Evolutionary conservation across 108 stramenopile species (phyloP).

Genomic region (Schizochytrium sp.): DNA sequence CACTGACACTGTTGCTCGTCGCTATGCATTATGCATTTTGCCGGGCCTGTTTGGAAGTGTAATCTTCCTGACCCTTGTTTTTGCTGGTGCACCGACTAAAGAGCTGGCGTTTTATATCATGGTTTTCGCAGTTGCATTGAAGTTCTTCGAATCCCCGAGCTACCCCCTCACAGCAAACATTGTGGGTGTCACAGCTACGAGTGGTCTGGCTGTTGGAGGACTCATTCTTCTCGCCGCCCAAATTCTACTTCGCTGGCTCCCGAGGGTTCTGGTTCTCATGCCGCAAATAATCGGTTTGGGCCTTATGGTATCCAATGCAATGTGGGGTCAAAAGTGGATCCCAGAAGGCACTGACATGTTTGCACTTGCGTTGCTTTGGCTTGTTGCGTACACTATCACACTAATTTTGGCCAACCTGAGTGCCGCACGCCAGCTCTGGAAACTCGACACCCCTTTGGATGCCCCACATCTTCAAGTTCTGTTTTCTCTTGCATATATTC

Average conservation of each 20-base stretch:
- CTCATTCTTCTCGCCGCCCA: no score
- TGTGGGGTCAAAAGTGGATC: not conserved
- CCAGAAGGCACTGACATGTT: not conserved
- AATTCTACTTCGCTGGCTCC: no score
- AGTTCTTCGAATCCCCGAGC: not conserved
- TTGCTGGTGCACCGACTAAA: not conserved
- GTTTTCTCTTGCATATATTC: conserved; percentile 3
- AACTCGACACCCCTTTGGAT: not conserved
- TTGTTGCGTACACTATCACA: not conserved
- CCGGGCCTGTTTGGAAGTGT: not conserved
- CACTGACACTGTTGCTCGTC: conserved; percentile 6
- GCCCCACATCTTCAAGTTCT: not conserved
- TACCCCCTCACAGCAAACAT: not conserved
- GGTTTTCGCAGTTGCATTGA: not conserved
- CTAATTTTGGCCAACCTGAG: not conserved
- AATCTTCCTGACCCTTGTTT: not conserved
- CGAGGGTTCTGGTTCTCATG: no score
- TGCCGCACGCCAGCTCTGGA: not conserved
- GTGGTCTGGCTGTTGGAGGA: no score
- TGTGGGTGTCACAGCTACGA: not conserved
- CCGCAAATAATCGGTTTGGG: not conserved
- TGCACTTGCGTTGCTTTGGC: not conserved
- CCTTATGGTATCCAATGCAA: not conserved
- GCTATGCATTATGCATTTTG: not conserved
- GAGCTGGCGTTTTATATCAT: not conserved